Conservation (phyloP, 1,284 basidiomycete genomes). For the Golubevia pallescens region DNA sequence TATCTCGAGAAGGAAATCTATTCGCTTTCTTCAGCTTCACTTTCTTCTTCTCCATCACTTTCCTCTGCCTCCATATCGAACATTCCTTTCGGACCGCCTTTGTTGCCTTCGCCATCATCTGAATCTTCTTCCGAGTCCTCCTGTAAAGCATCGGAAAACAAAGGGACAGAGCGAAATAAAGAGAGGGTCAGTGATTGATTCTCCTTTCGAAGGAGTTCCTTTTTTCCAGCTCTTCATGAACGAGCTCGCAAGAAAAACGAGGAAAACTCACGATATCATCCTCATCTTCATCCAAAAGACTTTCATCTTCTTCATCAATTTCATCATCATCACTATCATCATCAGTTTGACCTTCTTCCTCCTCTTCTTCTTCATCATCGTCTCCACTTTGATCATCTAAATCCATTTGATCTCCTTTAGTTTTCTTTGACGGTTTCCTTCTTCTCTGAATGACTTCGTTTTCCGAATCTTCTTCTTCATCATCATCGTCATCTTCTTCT, state of each 20-base stretch:
- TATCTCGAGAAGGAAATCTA: background rate
- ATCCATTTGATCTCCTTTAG: background rate
- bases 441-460: background rate
- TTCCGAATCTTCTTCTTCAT: background rate
- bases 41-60: background rate
- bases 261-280: background rate
- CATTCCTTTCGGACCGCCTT: background rate
- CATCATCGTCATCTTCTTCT: background rate
- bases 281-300: background rate
- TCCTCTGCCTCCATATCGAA: background rate
- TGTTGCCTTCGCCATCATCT: background rate
- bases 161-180: background rate
- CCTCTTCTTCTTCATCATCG: no score
- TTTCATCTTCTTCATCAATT: background rate
- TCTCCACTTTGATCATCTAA: background rate
- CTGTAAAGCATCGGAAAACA: background rate
- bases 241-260: no score
- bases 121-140: background rate
- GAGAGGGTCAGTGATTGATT: background rate
- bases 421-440: background rate
- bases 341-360: background rate
- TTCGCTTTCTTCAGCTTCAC: background rate
- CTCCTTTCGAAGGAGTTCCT: background rate
- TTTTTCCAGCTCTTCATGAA: background rate
- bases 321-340: background rate